Conservation (phyloP, 495 filamentous ascomycete genomes). For the Halenospora varia region DNA sequence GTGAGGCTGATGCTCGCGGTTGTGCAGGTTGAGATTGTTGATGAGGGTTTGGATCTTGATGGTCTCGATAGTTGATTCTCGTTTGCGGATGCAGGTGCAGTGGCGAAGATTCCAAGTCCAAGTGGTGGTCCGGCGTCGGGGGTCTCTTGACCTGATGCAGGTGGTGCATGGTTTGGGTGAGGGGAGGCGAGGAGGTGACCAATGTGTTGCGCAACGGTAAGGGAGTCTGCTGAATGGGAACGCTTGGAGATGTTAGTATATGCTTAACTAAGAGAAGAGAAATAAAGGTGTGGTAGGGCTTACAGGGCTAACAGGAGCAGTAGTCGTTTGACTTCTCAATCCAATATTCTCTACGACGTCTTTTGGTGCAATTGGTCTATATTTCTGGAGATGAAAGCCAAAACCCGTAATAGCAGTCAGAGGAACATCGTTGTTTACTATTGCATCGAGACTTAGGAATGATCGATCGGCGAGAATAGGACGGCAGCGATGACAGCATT, state of each 20-base stretch:
- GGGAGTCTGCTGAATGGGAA: background rate
- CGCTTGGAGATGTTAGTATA: background rate
- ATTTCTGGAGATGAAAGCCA: slow-evolving; percentile 31
- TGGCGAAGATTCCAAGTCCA: background rate
- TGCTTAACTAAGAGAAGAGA: background rate
- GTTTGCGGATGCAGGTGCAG: background rate
- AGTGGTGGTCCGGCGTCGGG: background rate
- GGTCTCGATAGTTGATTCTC: background rate
- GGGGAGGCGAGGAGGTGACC: no score
- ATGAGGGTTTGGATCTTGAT: no score
- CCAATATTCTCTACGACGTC: slow-evolving; percentile 22
- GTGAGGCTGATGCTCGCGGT: no score
- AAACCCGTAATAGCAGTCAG: slow-evolving; percentile 38
- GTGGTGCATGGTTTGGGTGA: no score
- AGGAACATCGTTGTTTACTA: slow-evolving; percentile 40
- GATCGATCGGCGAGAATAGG: slow-evolving; percentile 38
- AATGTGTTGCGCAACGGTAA: no score
- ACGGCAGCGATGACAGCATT: slow-evolving; percentile 48
- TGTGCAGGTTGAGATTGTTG: background rate
- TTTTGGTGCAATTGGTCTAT: slow-evolving; percentile 16
- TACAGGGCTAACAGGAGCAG: slow-evolving; percentile 9
- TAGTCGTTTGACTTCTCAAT: no score
- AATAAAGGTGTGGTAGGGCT: background rate
- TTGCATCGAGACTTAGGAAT: slow-evolving; percentile 44
- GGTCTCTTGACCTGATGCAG: background rate